A percentile compares a stretch with the other conserved stretches of the same genome.
These are phyloP conservation scores for Ceratopteris richardii DNA, from an alignment of 75 land plant species.

Conservation along the genomic window DNA sequence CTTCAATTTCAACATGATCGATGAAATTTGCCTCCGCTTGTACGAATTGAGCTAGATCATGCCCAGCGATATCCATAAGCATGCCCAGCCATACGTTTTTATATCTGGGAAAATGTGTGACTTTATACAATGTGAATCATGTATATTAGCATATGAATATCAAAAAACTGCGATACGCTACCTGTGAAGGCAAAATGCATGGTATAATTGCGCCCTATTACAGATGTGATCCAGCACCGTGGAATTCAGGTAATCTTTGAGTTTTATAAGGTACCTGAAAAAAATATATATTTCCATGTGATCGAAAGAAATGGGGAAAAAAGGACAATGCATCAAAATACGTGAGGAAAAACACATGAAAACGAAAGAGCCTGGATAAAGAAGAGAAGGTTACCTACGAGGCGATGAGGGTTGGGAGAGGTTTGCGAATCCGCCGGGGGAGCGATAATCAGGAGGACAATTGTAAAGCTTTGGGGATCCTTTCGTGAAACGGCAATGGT, in stretches of 20 bases:
- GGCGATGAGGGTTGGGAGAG: conserved; percentile 6
- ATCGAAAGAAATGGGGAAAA: too few species aligned
- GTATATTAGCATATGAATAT: background rate
- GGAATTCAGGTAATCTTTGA: conserved; percentile 1
- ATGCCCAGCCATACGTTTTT: conserved; percentile 21
- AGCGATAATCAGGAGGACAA: conserved; percentile 3
- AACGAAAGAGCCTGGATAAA: background rate
- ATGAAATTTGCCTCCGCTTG: background rate
- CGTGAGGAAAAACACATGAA: background rate
- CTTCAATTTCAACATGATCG: conserved; percentile 28
- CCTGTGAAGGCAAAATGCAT: conserved; percentile 17
- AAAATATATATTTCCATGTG: too few species aligned
- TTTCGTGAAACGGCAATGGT: conserved; percentile 6
- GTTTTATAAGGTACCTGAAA: conserved; percentile 14
- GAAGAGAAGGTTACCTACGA: conserved; percentile 9
- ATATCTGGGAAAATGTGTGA: conserved; percentile 9
- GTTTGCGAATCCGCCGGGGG: conserved; percentile 2
- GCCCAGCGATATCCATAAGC: conserved; percentile 18
- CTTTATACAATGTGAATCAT: too few species aligned
- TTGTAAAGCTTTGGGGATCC: conserved; percentile 10
- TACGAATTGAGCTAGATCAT: conserved; percentile 4
- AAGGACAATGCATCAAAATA: background rate
- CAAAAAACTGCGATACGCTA: background rate
- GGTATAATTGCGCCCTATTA: conserved; percentile 7
- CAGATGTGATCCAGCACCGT: conserved; percentile 16